Conservation (phyloP, 2,329 filamentous ascomycete species). For the Endothia cerciana region DNA sequence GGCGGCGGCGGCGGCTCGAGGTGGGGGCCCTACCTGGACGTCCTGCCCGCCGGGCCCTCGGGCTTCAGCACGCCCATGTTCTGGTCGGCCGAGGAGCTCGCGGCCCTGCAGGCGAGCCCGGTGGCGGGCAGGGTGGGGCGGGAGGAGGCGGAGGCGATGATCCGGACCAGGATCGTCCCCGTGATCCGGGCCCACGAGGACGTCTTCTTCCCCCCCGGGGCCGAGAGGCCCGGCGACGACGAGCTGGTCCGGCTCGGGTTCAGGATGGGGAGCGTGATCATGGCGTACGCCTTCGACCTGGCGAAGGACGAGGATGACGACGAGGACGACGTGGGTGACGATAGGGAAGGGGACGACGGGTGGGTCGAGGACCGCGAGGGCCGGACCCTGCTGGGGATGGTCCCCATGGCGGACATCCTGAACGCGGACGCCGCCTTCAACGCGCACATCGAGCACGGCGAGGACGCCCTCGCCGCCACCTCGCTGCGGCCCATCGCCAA, state of each 20-base stretch:
- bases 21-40: conserved; percentile 79
- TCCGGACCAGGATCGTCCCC: conserved; percentile 59
- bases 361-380: conserved; percentile 68
- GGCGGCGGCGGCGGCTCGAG: no score
- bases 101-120: conserved; percentile 75
- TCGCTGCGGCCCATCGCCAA: conserved; percentile 68
- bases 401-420: conserved; percentile 86
- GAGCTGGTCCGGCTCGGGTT: conserved; percentile 64
- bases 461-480: conserved; percentile 68
- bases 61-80: conserved; percentile 89
- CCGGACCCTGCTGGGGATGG: conserved; percentile 75
- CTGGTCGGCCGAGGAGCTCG: conserved; percentile 74
- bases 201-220: conserved; percentile 49
- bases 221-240: conserved; percentile 44
- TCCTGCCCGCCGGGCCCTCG: conserved; percentile 59
- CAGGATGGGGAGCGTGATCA: conserved; percentile 83
- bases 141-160: conserved; percentile 70
- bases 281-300: conserved; percentile 92
- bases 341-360: conserved; percentile 62
- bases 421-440: conserved; percentile 91
- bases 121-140: conserved; percentile 79
- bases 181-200: conserved; percentile 49
- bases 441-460: conserved; percentile 58
- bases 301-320: conserved; percentile 50
- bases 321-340: conserved; percentile 38